Evolutionary conservation across 257 asterid species (phyloP), one percentile per base, ranked within the genome.

Genomic region (Lantana camara): DNA sequence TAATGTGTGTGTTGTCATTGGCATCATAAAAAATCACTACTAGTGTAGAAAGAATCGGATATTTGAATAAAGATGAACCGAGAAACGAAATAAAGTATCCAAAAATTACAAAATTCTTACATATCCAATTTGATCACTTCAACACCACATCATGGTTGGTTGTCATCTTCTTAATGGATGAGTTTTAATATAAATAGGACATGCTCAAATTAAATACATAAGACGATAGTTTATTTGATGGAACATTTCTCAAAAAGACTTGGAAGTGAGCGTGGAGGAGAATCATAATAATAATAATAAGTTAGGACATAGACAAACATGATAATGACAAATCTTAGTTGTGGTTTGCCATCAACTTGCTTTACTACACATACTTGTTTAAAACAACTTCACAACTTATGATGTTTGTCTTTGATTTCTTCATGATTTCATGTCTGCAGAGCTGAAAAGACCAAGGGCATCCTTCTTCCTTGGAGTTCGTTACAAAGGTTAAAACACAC

Each of bases 181-280:
- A 27, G 2, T n/a, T n/a, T n/a, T n/a, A n/a, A 27, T 27, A 27
- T 27, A 5, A 2, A 27, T 27, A 27, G 32, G 32, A 27, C 32
- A 27, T 27, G 32, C 4, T 27, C 32, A 27, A 27, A 27, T n/a
- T n/a, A n/a, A n/a, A n/a, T n/a, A n/a, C n/a, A n/a, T n/a, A n/a
- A n/a, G n/a, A n/a, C n/a, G n/a, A n/a, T n/a, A n/a, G 5, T 27
- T 27, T 27, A 27, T 27, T 27, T 5, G 32, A 38, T 38, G 45
- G 6, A 9, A 5, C 2, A 41, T 41, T 41, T 41, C 15, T 41
- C 13, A 27, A 27, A 27, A 27, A 27, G 32, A 5, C 32, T 27
- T 2, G 32, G 5, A 2, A 27, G 32, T 27, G 32, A 5, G 84
- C 84, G 66, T 50, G 71, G 51, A 75, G 66, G 45, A 40, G 40